Conservation (phyloP, 805 yeast genomes). For the Yarrowia sp. region DNA sequence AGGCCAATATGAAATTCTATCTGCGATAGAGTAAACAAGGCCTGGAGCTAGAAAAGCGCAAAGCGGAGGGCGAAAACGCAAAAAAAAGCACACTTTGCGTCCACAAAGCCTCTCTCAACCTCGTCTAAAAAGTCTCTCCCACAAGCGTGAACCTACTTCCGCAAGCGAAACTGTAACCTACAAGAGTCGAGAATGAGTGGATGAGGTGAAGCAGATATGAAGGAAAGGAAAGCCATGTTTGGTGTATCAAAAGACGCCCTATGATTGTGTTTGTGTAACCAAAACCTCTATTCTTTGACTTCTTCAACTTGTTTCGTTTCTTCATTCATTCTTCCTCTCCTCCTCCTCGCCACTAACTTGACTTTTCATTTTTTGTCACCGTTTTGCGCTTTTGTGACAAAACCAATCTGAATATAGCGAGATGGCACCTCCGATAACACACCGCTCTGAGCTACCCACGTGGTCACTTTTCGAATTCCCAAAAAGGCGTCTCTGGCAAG, state of each 20-base stretch:
- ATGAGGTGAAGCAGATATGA: too few species aligned
- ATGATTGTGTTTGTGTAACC: too few species aligned
- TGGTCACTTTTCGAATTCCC: constrained; percentile 18
- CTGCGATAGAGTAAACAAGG: constrained; percentile 34
- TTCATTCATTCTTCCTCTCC: too few species aligned
- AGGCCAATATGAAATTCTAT: constrained; percentile 32
- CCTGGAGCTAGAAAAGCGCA: constrained; percentile 13
- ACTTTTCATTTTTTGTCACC: too few species aligned
- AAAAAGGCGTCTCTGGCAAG: background rate
- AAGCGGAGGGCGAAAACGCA: background rate
- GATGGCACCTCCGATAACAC: constrained; percentile 31
- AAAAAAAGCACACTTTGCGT: constrained; percentile 2
- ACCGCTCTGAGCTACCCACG: constrained; percentile 30
- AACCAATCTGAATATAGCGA: background rate
- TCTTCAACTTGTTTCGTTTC: too few species aligned
- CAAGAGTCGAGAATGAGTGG: background rate
- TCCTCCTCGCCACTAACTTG: too few species aligned
- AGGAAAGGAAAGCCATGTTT: too few species aligned
- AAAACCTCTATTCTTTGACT: too few species aligned
- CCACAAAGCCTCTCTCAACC: background rate
- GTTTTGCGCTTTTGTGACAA: too few species aligned
- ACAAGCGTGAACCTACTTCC: constrained; percentile 34
- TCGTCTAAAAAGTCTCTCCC: constrained; percentile 7
- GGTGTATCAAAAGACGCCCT: too few species aligned
- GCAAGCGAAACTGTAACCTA: constrained; percentile 32